Evolutionary conservation across 164 flowering plant species (phyloP).

Genomic region (Vitis labrusca): DNA sequence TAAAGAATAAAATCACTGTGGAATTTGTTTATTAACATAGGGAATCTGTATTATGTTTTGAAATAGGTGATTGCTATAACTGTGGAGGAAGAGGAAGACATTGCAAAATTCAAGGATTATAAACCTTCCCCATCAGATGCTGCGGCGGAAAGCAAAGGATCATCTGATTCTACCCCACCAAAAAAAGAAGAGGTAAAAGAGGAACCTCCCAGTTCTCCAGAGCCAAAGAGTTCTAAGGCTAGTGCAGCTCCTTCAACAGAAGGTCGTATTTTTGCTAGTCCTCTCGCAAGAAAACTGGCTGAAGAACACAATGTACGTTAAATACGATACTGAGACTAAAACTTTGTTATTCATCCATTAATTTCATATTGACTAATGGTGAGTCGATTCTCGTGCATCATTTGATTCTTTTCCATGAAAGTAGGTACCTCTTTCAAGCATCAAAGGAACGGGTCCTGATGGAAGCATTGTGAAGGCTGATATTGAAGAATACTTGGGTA

Average conservation of each 20-base stretch:
- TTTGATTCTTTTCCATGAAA: constrained; percentile 2
- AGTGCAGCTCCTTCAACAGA: constrained; percentile 41
- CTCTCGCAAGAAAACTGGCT: constrained; percentile 88
- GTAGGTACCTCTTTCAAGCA: constrained; percentile 76
- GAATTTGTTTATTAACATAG: background rate
- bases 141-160: constrained; percentile 31
- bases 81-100: constrained; percentile 92
- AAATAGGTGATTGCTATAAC: constrained; percentile 85
- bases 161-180: constrained; percentile 58
- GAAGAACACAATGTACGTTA: constrained; percentile 74
- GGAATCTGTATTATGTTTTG: background rate
- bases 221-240: constrained; percentile 45
- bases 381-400: background rate
- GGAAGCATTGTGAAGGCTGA: constrained; percentile 96
- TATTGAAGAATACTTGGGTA: constrained; percentile 95
- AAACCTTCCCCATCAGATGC: constrained; percentile 48
- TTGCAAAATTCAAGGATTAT: constrained; percentile 76
- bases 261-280: constrained; percentile 84
- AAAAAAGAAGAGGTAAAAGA: constrained; percentile 44
- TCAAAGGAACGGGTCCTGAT: constrained; percentile 95
- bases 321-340: background rate
- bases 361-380: background rate
- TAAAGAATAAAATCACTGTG: background rate
- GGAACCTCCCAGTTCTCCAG: constrained; percentile 48
- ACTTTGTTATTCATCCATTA: background rate